These are phyloP conservation scores for Lablab purpureus DNA, from an alignment of 306 rosid species.

Conservation along the genomic window DNA sequence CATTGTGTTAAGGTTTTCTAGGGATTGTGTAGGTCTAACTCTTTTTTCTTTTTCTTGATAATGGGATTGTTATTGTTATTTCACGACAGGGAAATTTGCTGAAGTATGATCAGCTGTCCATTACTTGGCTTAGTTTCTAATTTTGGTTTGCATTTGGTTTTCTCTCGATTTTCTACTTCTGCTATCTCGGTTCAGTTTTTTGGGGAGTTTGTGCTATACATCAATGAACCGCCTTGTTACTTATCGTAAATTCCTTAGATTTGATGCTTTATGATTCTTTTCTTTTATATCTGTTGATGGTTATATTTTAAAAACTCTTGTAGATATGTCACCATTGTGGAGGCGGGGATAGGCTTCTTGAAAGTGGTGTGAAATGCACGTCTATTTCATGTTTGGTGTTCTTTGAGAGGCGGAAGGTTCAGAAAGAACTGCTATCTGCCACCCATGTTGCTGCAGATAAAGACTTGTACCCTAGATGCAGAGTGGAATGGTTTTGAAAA, in stretches of 20 bases:
- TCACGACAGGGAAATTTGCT: conserved; percentile 4
- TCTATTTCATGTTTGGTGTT: conserved; percentile 87
- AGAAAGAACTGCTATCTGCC: conserved; percentile 80
- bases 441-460: conserved; percentile 70
- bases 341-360: conserved; percentile 77
- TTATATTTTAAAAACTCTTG: conserved; percentile 15
- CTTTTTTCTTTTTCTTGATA: neutral
- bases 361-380: conserved; percentile 78
- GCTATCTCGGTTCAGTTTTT: conserved; percentile 5
- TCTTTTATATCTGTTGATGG: conserved; percentile 12
- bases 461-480: conserved; percentile 78
- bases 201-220: conserved; percentile 26
- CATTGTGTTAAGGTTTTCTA: conserved; percentile 9
- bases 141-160: conserved; percentile 21
- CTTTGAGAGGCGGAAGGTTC: conserved; percentile 82
- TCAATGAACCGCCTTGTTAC: conserved; percentile 5
- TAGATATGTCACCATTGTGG: conserved; percentile 95
- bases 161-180: conserved; percentile 13
- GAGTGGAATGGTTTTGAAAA: conserved; percentile 79
- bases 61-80: neutral
- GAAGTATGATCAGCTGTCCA: conserved; percentile 2
- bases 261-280: neutral
- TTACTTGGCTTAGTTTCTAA: neutral
- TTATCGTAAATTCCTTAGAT: neutral
- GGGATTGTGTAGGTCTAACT: neutral